A percentile compares a stretch with the other conserved stretches of the same genome.
These are phyloP conservation scores for Calvatia gigantea DNA, from an alignment of 768 basidiomycete genomes.

Conservation along the genomic window DNA sequence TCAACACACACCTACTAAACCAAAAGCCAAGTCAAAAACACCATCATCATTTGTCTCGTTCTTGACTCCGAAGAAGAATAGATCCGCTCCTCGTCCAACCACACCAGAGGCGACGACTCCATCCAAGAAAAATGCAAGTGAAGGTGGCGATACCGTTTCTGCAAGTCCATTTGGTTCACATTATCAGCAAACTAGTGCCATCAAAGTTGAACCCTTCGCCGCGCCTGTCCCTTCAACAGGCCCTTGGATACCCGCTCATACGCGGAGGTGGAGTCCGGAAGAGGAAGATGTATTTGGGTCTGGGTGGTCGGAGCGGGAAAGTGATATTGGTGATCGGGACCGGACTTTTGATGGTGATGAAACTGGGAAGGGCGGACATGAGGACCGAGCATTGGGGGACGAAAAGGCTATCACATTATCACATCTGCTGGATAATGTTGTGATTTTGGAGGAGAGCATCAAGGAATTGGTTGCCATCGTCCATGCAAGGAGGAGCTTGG, in stretches of 20 bases:
- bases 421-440: slow-evolving; percentile 87
- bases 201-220: slow-evolving; percentile 68
- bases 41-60: slow-evolving; percentile 70
- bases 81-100: slow-evolving; percentile 28
- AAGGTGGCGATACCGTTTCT: slow-evolving; percentile 27
- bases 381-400: slow-evolving; percentile 28
- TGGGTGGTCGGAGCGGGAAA: slow-evolving; percentile 36
- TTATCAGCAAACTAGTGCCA: slow-evolving; percentile 72
- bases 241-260: slow-evolving; percentile 60
- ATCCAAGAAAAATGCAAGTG: slow-evolving; percentile 28
- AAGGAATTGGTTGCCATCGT: slow-evolving; percentile 89
- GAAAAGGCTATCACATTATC: slow-evolving; percentile 65
- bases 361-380: slow-evolving; percentile 24
- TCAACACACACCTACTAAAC: slow-evolving; percentile 23
- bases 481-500: slow-evolving; percentile 77
- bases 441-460: slow-evolving; percentile 91
- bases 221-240: slow-evolving; percentile 56
- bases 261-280: slow-evolving; percentile 48
- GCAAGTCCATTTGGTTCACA: slow-evolving; percentile 83
- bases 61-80: slow-evolving; percentile 73
- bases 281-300: slow-evolving; percentile 74
- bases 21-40: slow-evolving; percentile 50
- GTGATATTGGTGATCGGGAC: not conserved
- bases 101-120: slow-evolving; percentile 44
- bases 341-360: slow-evolving; percentile 16